Evolutionary conservation across 2,329 filamentous ascomycete genomes (phyloP), one percentile per base, ranked within the genome.

Genomic region (Chaetothyriales sp.): DNA sequence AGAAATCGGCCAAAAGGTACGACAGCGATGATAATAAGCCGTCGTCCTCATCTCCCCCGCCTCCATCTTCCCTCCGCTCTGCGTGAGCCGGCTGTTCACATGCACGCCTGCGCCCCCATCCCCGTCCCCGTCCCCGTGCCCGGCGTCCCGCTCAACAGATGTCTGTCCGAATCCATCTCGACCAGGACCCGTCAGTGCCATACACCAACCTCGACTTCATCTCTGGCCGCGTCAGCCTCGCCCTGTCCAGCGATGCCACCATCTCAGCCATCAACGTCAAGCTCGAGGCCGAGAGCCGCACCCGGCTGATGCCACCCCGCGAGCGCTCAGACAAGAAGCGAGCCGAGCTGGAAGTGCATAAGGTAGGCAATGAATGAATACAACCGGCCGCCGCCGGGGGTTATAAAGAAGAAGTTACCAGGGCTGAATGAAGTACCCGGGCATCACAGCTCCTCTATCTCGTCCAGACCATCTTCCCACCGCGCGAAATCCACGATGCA

Each of bases 201-300:
- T 73, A 70, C 56, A 74, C 71, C 48, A 74, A 74, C 51, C 65
- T 74, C 47, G 71, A 74, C 56, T 66, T 66, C 49, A 63, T 74
- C 22, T 65, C 66, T 1, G 71, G 71, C 26, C 70, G 62, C 44
- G 69, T 72, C 18, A 58, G 71, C n/a, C 59, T 74, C 43, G 59
- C 64, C 47, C 62, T 73, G 6, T 59, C 61, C 1, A 63, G 63
- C 1, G 68, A 72, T 58, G 64, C 71, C 10, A 60, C 70, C 6
- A 67, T 74, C 48, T 65, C 67, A 43, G 65, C 65, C 3, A 70
- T 74, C 39, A 67, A 67, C 43, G 71, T 73, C 46, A 74, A 74
- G 58, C 59, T 74, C 25, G 71, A 74, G 54, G 71, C 70, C 19
- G 71, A 73, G 56, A 73, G 70, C 58, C 66, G 66, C 36, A 71